Evolutionary conservation across 371 early-diverging fungal species (phyloP), one percentile per base, ranked within the genome.

Genomic region (Circinella umbellata): DNA sequence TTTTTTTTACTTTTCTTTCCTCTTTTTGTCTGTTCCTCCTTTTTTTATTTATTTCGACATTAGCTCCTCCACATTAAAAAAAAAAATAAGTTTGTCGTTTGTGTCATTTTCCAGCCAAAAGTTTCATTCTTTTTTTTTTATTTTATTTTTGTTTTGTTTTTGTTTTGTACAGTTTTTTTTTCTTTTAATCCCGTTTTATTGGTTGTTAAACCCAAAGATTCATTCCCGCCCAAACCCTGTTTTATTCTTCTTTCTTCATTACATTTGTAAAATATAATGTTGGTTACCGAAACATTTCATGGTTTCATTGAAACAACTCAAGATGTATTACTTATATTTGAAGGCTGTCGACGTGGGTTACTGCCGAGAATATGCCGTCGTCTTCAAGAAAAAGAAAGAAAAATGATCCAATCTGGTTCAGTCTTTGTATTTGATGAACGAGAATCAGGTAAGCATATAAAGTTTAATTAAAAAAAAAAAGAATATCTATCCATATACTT

Each of bases 381-480:
- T 27, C 77, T 91, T 7, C 81, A 86, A 48, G 91, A 92, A 17
- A 63, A 69, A 38, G 92, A 93, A 66, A 83, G 90, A 36, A 72
- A 73, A 60, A 69, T 78, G 59, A 87, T 93, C 51, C 71, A 76
- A 48, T 87, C 90, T 15, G 92, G 92, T 20, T 83, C 92, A 3
- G 85, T 92, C 17, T 88, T 91, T 53, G 88, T 92, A 13, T 92
- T 90, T 82, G 88, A 90, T 69, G 92, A 93, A 74, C 77, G 86
- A 13, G 91, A 91, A 67, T 84, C 88, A 63, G 83, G 69, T 61
- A 70, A 38, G 54, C 15, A 66, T 42, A 42, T 42, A 9, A 59
- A 39, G 4, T 46, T n/a, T 42, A 6, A 42, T 42, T 6, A 42
- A 42, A 42, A 3, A 11, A 39, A 4, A 3, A 42, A 3, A 15